A percentile compares a stretch with the other conserved stretches of the same genome.
Conservation (phyloP, 306 rosid genomes). For the Rosa persica region DNA sequence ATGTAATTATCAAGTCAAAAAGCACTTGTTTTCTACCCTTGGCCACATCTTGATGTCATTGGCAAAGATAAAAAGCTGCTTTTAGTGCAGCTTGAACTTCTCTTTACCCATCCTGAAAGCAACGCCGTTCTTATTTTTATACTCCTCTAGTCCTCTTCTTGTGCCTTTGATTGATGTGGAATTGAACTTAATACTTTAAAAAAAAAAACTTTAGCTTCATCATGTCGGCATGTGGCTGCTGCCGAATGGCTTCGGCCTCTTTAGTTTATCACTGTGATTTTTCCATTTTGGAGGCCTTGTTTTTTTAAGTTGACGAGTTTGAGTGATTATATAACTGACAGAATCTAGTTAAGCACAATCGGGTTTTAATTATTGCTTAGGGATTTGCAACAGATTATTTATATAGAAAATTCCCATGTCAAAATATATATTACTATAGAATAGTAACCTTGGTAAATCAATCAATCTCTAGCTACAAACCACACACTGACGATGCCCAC, state of each 20-base stretch:
- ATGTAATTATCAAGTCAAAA: conserved; percentile 4
- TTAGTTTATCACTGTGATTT: not conserved
- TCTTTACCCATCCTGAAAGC: conserved; percentile 1
- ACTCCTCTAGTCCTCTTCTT: not conserved
- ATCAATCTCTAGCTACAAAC: conserved; percentile 7
- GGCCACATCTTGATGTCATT: not conserved
- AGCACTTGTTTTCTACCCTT: not conserved
- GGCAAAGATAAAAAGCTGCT: not conserved
- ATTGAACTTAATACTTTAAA: not conserved
- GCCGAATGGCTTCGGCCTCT: not conserved
- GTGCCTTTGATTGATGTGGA: not conserved
- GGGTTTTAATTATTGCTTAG: not conserved
- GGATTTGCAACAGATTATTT: not conserved
- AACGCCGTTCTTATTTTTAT: too few species aligned
- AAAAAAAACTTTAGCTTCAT: not conserved
- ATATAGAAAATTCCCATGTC: not conserved
- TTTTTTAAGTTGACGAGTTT: not conserved
- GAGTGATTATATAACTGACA: not conserved
- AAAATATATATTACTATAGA: conserved; percentile 12
- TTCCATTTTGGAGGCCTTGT: not conserved
- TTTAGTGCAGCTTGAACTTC: not conserved
- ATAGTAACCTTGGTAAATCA: conserved; percentile 11
- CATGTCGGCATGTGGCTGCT: conserved; percentile 11
- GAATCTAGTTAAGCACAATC: not conserved
- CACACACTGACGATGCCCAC: conserved; percentile 15